Percentiles rank a stretch among this genome's conserved stretches.
Conservation (phyloP, 805 yeast species). For the Candida qinlingensis region DNA sequence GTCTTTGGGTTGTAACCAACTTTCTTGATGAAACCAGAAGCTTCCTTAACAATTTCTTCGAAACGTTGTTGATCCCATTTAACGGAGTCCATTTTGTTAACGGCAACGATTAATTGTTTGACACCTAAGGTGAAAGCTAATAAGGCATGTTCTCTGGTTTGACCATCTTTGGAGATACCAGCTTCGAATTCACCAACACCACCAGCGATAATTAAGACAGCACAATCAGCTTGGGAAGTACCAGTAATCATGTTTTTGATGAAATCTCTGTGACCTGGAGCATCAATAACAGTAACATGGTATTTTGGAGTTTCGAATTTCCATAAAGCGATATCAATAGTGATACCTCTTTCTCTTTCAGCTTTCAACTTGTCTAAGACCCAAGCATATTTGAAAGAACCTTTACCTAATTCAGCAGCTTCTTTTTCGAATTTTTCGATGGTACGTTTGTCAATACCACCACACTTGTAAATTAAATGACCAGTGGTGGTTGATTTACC, state of each 20-base stretch:
- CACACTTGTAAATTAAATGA: conserved; percentile 98
- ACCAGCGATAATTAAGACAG: conserved; percentile 86
- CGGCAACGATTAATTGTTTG: conserved; percentile 80
- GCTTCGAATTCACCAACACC: conserved; percentile 95
- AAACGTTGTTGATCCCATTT: conserved; percentile 79
- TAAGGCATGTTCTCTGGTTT: conserved; percentile 93
- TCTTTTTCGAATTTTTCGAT: conserved; percentile 98
- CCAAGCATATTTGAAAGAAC: conserved; percentile 98
- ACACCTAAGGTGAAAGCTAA: conserved; percentile 90
- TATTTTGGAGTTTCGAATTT: conserved; percentile 93
- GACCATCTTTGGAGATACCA: conserved; percentile 94
- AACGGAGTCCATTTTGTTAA: conserved; percentile 93
- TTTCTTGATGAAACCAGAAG: conserved; percentile 79
- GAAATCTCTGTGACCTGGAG: conserved; percentile 97
- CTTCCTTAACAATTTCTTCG: conserved; percentile 74
- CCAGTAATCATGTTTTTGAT: conserved; percentile 94
- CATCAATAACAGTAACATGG: conserved; percentile 90
- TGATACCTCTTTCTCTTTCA: conserved; percentile 97
- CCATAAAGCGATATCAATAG: conserved; percentile 92
- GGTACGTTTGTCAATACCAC: conserved; percentile 98
- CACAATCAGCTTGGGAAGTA: conserved; percentile 94
- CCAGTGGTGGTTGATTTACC: conserved; percentile 99
- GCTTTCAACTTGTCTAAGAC: conserved; percentile 93
- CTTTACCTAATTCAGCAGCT: conserved; percentile 96
- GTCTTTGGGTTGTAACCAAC: conserved; percentile 86